phyloP scores from a whole-genome alignment of 2,329 filamentous ascomycete species.

The Coniosporium uncinatum region DNA sequence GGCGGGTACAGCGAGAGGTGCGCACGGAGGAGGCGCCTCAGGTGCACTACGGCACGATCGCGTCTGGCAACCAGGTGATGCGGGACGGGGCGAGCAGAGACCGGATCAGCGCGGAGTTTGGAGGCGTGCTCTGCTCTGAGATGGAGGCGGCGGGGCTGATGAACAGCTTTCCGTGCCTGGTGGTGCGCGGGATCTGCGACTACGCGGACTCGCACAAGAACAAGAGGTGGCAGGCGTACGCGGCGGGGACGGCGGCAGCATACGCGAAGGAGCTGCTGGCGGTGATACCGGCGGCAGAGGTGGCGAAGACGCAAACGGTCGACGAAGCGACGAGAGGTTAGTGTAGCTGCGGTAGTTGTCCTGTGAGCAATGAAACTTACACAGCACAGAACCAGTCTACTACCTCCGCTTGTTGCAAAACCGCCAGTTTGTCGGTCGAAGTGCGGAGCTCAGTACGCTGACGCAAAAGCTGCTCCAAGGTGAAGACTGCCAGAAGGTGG shows the following conservation, averaged over 20 bases:
- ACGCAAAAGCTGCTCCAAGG: conserved; percentile 17
- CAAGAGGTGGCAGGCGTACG: conserved; percentile 14
- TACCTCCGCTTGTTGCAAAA: conserved; percentile 20
- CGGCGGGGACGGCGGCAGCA: conserved; percentile 13
- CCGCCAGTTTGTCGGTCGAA: conserved; percentile 15
- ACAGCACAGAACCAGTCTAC: conserved; percentile 6
- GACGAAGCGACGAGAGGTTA: conserved; percentile 2
- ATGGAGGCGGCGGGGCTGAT: conserved; percentile 19
- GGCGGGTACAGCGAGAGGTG: conserved; percentile 5
- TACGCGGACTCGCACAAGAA: conserved; percentile 16
- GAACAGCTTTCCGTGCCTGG: conserved; percentile 14
- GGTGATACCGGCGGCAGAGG: conserved; percentile 8
- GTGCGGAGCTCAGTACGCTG: conserved; percentile 16
- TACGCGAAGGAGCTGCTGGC: conserved; percentile 13
- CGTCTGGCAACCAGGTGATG: conserved; percentile 34
- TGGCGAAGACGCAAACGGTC: conserved; percentile 1
- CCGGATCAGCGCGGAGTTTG: conserved; percentile 16
- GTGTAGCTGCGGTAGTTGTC: background rate
- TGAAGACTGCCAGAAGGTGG: conserved; percentile 15
- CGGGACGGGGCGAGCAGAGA: conserved; percentile 30
- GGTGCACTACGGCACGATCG: conserved; percentile 31
- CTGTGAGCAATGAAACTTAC: background rate
- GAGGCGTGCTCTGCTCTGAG: conserved; percentile 14
- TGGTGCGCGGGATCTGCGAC: conserved; percentile 17
- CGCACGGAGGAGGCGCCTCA: conserved; percentile 10